Base-by-base conservation (phyloP, 352 stramenopile genomes). In the Phytophthora idaei region DNA sequence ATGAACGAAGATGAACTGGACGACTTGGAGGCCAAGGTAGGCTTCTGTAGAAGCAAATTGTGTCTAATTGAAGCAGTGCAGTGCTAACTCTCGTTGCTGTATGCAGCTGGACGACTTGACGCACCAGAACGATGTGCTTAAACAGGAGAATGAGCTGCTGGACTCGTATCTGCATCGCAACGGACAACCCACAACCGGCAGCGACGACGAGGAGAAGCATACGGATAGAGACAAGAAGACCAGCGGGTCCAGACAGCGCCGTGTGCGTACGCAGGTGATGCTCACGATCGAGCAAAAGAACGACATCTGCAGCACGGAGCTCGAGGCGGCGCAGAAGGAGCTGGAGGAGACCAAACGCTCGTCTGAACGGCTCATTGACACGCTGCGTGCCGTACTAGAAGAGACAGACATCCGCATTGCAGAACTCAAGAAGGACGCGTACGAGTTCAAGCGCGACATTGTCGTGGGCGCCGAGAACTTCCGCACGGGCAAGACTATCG, bases 381-480 rank as follows among this genome's bases (percentile, higher is more conserved):
- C 93, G 27, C 76, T 98, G 17, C 88, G 87, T 4, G 92, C 92
- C 0, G 92, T 98, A 36, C 75, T 98, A 10, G 92, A 98, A 56
- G 92, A 98, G 74, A 98, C 94, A 12, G 93, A 98, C 55, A 95
- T 98, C 29, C 87, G 94, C 60, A 98, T 98, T 52, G 78, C 88
- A 6, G 94, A 98, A 73, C 80, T 98, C 54, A 98, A 98, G 82
- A 97, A 97, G 69, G 94, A 98, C 51, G 92, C 91, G 60, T 98
- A 98, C 73, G 94, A 98, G 71, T 98, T 98, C 76, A 98, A 98
- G 67, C 81, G 92, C 31, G 93, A 98, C 60, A 97, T 98, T 41
- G 92, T 98, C 37, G 90, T 98, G 0, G 93, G 92, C 12, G 92
- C 92, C 6, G 94, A 98, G 73, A 98, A 98, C 74, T 94, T 96